A percentile compares a stretch with the other conserved stretches of the same genome.
phyloP scores from a whole-genome alignment of 192 early-diverging fungal species.

The Lobosporangium transversale region DNA sequence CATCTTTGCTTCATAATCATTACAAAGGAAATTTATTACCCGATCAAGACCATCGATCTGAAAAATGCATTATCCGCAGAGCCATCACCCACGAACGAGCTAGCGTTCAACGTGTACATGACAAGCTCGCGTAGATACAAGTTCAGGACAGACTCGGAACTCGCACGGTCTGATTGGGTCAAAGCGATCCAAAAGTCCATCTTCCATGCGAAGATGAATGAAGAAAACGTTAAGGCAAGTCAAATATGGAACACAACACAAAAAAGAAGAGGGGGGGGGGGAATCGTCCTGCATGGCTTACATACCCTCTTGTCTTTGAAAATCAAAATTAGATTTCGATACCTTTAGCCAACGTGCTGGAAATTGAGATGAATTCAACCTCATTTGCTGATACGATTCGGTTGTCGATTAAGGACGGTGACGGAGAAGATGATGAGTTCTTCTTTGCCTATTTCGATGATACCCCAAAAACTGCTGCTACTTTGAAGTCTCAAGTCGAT shows the following conservation, averaged over 20 bases:
- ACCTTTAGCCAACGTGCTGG: constrained; percentile 61
- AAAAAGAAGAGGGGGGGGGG: no score
- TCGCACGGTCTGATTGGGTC: constrained; percentile 67
- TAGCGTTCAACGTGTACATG: constrained; percentile 58
- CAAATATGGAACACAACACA: neutral
- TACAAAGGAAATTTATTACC: constrained; percentile 69
- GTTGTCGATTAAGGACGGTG: constrained; percentile 59
- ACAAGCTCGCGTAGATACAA: constrained; percentile 53
- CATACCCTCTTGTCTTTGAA: no score
- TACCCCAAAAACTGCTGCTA: constrained; percentile 45
- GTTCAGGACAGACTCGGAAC: constrained; percentile 67
- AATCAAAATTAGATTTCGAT: constrained; percentile 54
- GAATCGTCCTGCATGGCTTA: neutral
- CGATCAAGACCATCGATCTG: constrained; percentile 65
- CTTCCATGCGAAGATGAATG: constrained; percentile 66
- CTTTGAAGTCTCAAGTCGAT: constrained; percentile 36
- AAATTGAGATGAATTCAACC: constrained; percentile 56
- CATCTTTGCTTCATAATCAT: no score
- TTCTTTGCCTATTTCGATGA: constrained; percentile 73
- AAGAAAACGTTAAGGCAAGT: constrained; percentile 61
- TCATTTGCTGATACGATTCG: constrained; percentile 62
- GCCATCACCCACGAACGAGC: constrained; percentile 45
- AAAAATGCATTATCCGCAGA: constrained; percentile 62
- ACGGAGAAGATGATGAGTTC: constrained; percentile 70
- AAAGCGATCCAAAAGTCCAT: constrained; percentile 65